phyloP scores from a whole-genome alignment of 2,329 filamentous ascomycete genomes.

The Teratosphaeriaceae sp. region DNA sequence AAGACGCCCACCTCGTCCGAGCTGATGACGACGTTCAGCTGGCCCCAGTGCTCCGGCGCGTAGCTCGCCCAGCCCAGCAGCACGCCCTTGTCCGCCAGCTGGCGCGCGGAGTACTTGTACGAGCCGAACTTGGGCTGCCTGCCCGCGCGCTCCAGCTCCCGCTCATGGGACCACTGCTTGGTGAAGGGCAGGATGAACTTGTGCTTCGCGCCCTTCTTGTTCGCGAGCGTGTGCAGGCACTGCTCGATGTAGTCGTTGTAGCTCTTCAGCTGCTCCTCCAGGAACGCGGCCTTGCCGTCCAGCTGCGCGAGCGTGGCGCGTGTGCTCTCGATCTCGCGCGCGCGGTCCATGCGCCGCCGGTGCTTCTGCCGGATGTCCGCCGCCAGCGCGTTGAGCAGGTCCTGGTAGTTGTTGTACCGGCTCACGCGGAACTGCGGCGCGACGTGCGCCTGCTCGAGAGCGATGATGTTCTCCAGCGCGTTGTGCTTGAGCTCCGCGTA shows the following conservation, averaged over 20 bases:
- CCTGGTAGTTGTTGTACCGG: constrained; percentile 85
- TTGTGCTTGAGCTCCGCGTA: constrained; percentile 91
- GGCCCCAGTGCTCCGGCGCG: constrained; percentile 75
- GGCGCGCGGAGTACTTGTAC: constrained; percentile 91
- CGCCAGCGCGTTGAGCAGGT: constrained; percentile 95
- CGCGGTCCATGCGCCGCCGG: constrained; percentile 80
- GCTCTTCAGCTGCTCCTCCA: constrained; percentile 91
- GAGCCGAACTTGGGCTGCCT: constrained; percentile 96
- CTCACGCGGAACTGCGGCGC: constrained; percentile 64
- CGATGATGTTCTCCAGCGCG: constrained; percentile 88
- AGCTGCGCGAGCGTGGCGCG: constrained; percentile 67
- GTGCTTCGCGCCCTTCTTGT: constrained; percentile 78
- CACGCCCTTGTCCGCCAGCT: constrained; percentile 87
- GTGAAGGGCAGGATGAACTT: constrained; percentile 93
- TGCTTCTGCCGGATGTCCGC: constrained; percentile 97
- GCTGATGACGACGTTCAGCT: constrained; percentile 88
- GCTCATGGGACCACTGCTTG: constrained; percentile 97
- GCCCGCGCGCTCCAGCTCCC: constrained; percentile 85
- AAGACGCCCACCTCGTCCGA: constrained; percentile 94
- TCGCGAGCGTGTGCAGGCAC: constrained; percentile 93
- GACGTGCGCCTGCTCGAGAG: constrained; percentile 62
- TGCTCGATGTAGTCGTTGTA: constrained; percentile 99
- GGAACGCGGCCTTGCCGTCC: constrained; percentile 80
- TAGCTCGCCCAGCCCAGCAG: constrained; percentile 87
- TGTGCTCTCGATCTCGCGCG: constrained; percentile 83